phyloP scores from a whole-genome alignment of 208 protist genomes.

The Leishmania turanica region DNA sequence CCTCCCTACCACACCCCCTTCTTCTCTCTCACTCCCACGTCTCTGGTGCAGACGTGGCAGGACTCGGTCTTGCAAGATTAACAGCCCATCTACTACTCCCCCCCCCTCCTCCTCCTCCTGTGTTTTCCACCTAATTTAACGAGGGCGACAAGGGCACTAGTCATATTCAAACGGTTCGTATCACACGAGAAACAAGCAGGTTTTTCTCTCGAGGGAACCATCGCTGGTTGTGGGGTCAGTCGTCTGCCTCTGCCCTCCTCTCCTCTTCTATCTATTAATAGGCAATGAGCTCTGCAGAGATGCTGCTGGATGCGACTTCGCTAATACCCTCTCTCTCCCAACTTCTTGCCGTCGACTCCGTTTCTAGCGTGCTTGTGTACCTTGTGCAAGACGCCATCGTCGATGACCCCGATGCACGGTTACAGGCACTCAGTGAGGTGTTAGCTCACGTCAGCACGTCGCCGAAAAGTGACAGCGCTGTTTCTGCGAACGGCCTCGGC shows the following conservation, averaged over 20 bases:
- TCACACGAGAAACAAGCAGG: neutral
- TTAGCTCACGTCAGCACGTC: constrained; percentile 8
- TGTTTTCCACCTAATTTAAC: neutral
- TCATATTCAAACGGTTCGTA: neutral
- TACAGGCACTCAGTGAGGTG: constrained; percentile 19
- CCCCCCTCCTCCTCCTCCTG: neutral
- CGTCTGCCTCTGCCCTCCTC: neutral
- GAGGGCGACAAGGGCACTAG: neutral
- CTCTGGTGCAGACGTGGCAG: no score
- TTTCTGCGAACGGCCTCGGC: neutral
- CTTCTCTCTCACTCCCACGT: no score
- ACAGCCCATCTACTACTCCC: neutral
- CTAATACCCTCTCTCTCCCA: constrained; percentile 11
- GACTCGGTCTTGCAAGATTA: no score
- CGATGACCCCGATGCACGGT: constrained; percentile 27
- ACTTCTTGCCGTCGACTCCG: constrained; percentile 18
- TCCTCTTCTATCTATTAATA: neutral
- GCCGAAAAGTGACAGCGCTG: neutral
- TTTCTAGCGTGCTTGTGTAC: constrained; percentile 12
- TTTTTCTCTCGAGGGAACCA: neutral
- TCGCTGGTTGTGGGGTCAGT: neutral
- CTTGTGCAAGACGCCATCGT: constrained; percentile 15
- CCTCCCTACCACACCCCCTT: neutral
- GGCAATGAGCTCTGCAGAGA: constrained; percentile 1
- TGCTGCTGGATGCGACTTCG: neutral